Percentiles rank a stretch among this genome's conserved stretches.
Conservation (phyloP, 1,284 basidiomycete species). For the Cutaneotrichosporon sp. region DNA sequence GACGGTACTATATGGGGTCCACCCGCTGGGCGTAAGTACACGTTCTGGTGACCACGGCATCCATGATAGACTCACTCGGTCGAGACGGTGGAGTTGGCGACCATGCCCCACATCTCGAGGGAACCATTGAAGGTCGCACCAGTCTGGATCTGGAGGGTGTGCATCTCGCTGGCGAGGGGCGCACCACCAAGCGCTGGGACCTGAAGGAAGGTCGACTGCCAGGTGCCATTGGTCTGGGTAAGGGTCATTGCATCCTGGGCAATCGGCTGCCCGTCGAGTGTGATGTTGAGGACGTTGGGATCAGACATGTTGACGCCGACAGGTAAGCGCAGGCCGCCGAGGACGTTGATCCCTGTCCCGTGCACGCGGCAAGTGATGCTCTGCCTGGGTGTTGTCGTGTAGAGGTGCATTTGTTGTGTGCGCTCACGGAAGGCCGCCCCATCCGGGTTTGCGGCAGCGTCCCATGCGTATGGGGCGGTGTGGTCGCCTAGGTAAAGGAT, state of each 20-base stretch:
- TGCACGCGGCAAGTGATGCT: not conserved
- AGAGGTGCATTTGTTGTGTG: conserved; percentile 1
- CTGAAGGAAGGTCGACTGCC: conserved; percentile 1
- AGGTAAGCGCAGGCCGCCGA: not conserved
- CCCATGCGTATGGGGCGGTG: conserved; percentile 1
- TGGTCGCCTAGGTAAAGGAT: conserved; percentile 2
- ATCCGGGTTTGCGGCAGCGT: conserved; percentile 1
- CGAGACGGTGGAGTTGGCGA: not conserved
- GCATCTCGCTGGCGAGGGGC: not conserved
- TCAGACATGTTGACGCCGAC: not conserved
- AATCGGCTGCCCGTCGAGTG: not conserved
- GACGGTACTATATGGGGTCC: not conserved
- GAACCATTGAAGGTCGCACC: not conserved
- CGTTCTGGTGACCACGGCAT: not conserved
- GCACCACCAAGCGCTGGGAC: not conserved
- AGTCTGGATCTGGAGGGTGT: conserved; percentile 6
- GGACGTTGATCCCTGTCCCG: not conserved
- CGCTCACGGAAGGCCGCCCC: not conserved
- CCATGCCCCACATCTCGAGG: conserved; percentile 6
- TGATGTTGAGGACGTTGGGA: not conserved
- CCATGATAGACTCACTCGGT: conserved; percentile 2
- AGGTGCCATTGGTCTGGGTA: not conserved
- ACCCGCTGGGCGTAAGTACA: not conserved
- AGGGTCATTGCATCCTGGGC: not conserved
- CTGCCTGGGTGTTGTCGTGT: not conserved